Base-by-base conservation (phyloP, 768 basidiomycete species). In the Leccinum rimulosum region DNA sequence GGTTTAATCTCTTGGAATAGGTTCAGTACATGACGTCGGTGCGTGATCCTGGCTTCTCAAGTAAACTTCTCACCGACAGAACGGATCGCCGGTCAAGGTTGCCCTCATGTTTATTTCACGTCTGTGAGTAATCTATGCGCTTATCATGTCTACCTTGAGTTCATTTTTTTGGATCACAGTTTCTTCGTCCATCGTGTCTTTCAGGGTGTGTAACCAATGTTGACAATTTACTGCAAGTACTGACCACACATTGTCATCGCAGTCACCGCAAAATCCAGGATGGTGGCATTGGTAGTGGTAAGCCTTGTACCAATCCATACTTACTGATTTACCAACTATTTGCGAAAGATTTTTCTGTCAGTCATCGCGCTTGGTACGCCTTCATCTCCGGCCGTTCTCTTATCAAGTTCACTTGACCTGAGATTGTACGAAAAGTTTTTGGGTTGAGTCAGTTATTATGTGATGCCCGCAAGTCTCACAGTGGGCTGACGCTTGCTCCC, bases 1-100 rank as follows among this genome's bases (percentile, higher is more conserved):
- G 27, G 28, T 38, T 64, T 33, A 19, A 58, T 60, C 52, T 10
- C 36, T 6, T 30, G 19, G n/a, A n/a, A 49, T 50, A 73, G 73
- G 17, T 64, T 36, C 71, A 74, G 36, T 64, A 64, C 38, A 22
- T 68, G 47, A 11, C 73, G 11, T 71, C 68, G 19, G 72, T 73
- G 35, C 5, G 67, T 58, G 5, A 48, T 25, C 27, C 10, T 7
- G 0, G 1, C 22, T 47, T 27, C 28, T 9, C 25, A 17, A 31
- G 15, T 12, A 22, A 2, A 8, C 27, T 0, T 11, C 9, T 50
- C 33, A 27, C 28, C n/a, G 11, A 47, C 17, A 3, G 25, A 40
- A 38, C 14, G 47, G 12, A 40, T 40, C 30, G 19, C 6, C 50
- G 22, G 6, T 31, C n/a, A 22, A 73, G 72, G 55, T 72, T 52